Conservation (phyloP, 2,329 filamentous ascomycete genomes). For the Fusarium sulawesiense region DNA sequence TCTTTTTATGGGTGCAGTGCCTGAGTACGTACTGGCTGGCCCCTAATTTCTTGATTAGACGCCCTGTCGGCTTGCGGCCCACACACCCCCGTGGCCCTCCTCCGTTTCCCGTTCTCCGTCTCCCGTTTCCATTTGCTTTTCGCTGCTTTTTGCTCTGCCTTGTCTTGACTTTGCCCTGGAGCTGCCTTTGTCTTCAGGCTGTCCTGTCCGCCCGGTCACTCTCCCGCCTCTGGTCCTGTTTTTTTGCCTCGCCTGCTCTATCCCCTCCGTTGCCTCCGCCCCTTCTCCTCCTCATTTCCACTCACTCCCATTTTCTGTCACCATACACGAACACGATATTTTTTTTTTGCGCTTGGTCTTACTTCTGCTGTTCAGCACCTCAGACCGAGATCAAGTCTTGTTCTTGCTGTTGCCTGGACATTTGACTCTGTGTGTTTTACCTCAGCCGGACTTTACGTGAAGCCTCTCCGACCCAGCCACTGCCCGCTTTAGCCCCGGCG, state of each 20-base stretch:
- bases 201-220: constrained; percentile 25
- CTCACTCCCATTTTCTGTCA: constrained; percentile 13
- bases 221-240: constrained; percentile 26
- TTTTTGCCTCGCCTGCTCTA: constrained; percentile 30
- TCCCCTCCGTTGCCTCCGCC: constrained; percentile 25
- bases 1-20: neutral
- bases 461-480: constrained; percentile 26
- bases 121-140: constrained; percentile 30
- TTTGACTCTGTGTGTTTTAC: constrained; percentile 17
- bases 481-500: constrained; percentile 28
- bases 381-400: neutral
- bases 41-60: neutral
- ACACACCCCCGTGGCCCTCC: constrained; percentile 38
- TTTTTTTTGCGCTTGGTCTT: neutral
- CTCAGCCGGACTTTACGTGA: constrained; percentile 24
- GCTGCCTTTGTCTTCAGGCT: constrained; percentile 39
- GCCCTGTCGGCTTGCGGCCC: constrained; percentile 36
- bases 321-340: constrained; percentile 12
- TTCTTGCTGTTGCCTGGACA: constrained; percentile 8
- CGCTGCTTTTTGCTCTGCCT: constrained; percentile 18
- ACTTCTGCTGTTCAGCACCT: neutral
- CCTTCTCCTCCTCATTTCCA: constrained; percentile 24
- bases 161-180: constrained; percentile 4
- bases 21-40: neutral
- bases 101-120: constrained; percentile 38